Evolutionary conservation across 768 basidiomycete genomes (phyloP).

Genomic region (Gautieria morchelliformis): DNA sequence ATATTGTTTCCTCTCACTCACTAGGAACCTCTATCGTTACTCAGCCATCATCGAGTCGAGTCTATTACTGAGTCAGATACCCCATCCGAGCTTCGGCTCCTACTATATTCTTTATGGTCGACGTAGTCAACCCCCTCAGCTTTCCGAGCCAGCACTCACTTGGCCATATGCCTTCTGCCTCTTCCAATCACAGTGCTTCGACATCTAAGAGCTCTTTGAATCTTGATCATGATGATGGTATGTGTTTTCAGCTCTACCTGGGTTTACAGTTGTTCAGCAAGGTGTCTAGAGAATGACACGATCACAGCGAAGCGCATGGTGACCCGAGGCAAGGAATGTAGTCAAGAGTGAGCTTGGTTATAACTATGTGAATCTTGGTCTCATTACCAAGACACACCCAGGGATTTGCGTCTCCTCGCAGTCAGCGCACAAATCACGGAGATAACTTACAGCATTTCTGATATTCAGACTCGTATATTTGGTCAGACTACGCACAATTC

Average conservation of each 20-base stretch:
- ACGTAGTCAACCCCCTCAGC: constrained; percentile 7
- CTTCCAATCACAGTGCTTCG: constrained; percentile 24
- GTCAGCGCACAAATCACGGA: constrained; percentile 83
- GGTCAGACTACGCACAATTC: constrained; percentile 34
- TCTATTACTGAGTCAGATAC: background rate
- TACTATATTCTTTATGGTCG: constrained; percentile 1
- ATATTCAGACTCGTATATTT: constrained; percentile 87
- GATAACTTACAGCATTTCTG: constrained; percentile 76
- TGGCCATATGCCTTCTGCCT: constrained; percentile 1
- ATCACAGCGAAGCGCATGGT: constrained; percentile 48
- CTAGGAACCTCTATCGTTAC: background rate
- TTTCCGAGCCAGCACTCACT: constrained; percentile 3
- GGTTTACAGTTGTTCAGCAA: background rate
- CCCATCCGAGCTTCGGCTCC: constrained; percentile 7
- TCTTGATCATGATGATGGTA: constrained; percentile 54
- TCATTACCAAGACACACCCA: constrained; percentile 24
- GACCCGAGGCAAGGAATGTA: constrained; percentile 31
- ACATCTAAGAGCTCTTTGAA: constrained; percentile 48
- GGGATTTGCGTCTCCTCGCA: constrained; percentile 67
- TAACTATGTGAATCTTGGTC: constrained; percentile 10
- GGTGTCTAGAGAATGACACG: constrained; percentile 57
- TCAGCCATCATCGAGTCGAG: background rate
- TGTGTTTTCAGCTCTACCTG: background rate
- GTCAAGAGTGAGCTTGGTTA: constrained; percentile 52
- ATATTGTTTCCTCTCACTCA: background rate